Conservation (phyloP, 2,329 filamentous ascomycete species). For the Neurospora sp. region DNA sequence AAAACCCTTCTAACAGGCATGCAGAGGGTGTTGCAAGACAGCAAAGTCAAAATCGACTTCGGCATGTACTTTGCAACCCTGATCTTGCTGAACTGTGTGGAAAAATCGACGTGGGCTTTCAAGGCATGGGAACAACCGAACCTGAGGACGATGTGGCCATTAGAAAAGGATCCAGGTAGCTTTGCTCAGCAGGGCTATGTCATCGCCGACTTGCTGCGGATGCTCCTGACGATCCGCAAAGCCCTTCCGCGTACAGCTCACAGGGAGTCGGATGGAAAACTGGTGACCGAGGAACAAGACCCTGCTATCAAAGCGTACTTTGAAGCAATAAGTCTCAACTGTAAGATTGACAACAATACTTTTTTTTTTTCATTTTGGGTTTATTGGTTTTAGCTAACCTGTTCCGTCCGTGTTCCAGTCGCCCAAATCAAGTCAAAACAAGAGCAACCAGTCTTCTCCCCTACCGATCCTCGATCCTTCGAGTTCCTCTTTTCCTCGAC, state of each 20-base stretch:
- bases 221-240: slow-evolving; percentile 51
- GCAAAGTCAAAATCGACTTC: slow-evolving; percentile 49
- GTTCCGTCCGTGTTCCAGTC: slow-evolving; percentile 17
- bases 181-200: slow-evolving; percentile 51
- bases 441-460: slow-evolving; percentile 41
- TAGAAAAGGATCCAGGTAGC: slow-evolving; percentile 44
- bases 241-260: slow-evolving; percentile 43
- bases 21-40: slow-evolving; percentile 51
- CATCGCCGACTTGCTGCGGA: slow-evolving; percentile 47
- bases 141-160: slow-evolving; percentile 49
- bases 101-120: slow-evolving; percentile 60
- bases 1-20: slow-evolving; percentile 49
- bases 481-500: slow-evolving; percentile 36
- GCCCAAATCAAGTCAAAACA: slow-evolving; percentile 35
- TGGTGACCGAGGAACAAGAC: slow-evolving; percentile 37
- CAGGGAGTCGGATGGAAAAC: slow-evolving; percentile 35
- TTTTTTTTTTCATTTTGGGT: background rate
- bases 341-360: slow-evolving; percentile 29
- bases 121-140: slow-evolving; percentile 57
- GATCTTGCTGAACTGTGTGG: slow-evolving; percentile 54
- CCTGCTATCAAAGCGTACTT: slow-evolving; percentile 41
- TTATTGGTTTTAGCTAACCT: slow-evolving; percentile 1
- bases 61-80: slow-evolving; percentile 52
- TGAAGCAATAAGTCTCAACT: slow-evolving; percentile 43
- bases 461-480: slow-evolving; percentile 35